A percentile compares a stretch with the other conserved stretches of the same genome.
phyloP scores from a whole-genome alignment of 345 rosid genomes.

The Iberis pinnata region DNA sequence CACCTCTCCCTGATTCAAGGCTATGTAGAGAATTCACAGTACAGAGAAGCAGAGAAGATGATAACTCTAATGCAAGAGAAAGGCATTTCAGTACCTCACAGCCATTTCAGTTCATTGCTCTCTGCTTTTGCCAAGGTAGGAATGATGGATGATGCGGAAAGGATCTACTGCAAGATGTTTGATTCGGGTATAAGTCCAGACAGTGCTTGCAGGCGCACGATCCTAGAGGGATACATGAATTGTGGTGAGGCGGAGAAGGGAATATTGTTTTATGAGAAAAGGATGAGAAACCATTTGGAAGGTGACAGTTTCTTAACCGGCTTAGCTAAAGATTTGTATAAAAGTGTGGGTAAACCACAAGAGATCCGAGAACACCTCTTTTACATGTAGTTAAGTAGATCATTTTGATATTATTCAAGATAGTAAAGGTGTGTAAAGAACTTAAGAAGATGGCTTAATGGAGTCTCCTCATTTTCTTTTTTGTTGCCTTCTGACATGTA shows the following conservation, averaged over 20 bases:
- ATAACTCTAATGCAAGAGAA: conserved; percentile 43
- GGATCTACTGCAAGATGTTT: conserved; percentile 39
- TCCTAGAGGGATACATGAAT: conserved; percentile 59
- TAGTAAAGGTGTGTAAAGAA: no score
- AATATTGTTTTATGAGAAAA: conserved; percentile 41
- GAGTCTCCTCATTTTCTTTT: no score
- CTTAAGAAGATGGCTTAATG: no score
- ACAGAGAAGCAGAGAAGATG: conserved; percentile 52
- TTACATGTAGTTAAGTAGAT: neutral
- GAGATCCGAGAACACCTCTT: conserved; percentile 23
- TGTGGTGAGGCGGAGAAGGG: conserved; percentile 50
- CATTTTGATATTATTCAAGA: neutral
- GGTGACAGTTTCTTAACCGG: conserved; percentile 49
- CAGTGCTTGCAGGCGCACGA: conserved; percentile 39
- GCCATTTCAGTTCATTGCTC: conserved; percentile 51
- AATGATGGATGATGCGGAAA: conserved; percentile 50
- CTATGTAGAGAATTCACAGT: conserved; percentile 45
- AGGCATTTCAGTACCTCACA: conserved; percentile 41
- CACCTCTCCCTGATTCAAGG: conserved; percentile 55
- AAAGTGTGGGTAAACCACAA: conserved; percentile 35
- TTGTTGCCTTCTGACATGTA: no score
- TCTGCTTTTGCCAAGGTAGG: conserved; percentile 51
- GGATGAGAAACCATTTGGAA: conserved; percentile 34
- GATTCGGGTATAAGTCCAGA: conserved; percentile 43
- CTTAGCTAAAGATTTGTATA: conserved; percentile 54